Base-by-base conservation (phyloP, 140 eudicot genomes). In the Senecio squalidus region DNA sequence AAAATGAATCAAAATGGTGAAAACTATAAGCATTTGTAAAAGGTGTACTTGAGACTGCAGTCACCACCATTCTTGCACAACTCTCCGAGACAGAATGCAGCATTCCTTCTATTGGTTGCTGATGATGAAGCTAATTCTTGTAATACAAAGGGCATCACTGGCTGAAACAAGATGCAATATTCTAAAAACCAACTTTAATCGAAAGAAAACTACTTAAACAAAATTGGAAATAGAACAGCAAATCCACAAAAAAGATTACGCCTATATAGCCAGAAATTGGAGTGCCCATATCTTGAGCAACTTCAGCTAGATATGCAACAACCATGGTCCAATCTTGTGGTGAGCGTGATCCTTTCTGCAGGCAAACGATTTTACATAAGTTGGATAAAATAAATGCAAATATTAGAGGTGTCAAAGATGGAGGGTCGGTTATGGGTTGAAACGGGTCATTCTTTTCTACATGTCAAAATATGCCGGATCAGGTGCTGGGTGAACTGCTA, bases 261-360 rank as follows among this genome's bases (percentile, higher is more conserved):
- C 80, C 91, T 41, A 87, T 59, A 69, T 87, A 92, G 60, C 71
- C 81, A 55, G 86, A 65, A 51, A 92, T 67, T 52, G 95, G 85
- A 77, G 89, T 66, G 62, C 98, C 98, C 95, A 84, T 92, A 75
- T 92, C 59, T 51, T 73, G 85, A 51, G 98, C 95, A 52, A 92
- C 96, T 84, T 92, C 98, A 60, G 98, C 98, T 39, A 92, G 85
- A 66, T 84, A 79, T 64, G 96, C 98, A 67, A 92, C 89, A 38
- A 92, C 96, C 95, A 92, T 92, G 11, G 96, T 87, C 79, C 93
- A 83, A 71, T 88, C 96, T 71, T 84, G 90, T 27, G 96, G 80
- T 61, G 98, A 88, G 53, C 78, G 78, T 70, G 98, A 92, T 53
- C 78, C 82, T 82, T 76, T 87, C 98, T 92, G 81, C 65, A 72